Evolutionary conservation across 1,284 basidiomycete genomes (phyloP).

Genomic region (Inonotus obliquus): DNA sequence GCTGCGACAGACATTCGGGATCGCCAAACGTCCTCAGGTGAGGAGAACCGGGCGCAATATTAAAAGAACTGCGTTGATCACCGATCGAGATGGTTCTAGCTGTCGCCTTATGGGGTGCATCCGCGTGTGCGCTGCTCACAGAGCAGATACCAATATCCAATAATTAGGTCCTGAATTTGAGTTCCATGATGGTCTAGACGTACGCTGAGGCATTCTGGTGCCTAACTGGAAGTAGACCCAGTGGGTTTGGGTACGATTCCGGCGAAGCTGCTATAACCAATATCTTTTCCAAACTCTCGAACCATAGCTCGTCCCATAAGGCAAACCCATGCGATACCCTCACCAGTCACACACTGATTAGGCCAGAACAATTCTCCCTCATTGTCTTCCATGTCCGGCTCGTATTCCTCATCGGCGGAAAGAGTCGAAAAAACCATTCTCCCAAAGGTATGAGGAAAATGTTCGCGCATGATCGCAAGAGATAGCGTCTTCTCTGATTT

Average conservation of each 20-base stretch:
- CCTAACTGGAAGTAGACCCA: slow-evolving; percentile 20
- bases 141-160: slow-evolving; percentile 3
- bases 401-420: slow-evolving; percentile 58
- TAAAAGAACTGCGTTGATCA: not conserved
- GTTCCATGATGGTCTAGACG: no score
- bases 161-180: slow-evolving; percentile 2
- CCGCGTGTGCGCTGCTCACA: not conserved
- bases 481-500: slow-evolving; percentile 51
- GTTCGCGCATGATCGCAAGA: slow-evolving; percentile 55
- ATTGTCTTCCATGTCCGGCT: slow-evolving; percentile 75
- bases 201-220: not conserved
- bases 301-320: slow-evolving; percentile 78
- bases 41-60: not conserved
- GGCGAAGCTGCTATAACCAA: slow-evolving; percentile 62
- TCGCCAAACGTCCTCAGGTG: not conserved
- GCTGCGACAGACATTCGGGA: not conserved
- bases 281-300: slow-evolving; percentile 66
- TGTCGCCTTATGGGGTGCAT: not conserved
- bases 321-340: slow-evolving; percentile 76
- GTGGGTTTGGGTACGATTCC: slow-evolving; percentile 66
- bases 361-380: slow-evolving; percentile 80
- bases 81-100: not conserved
- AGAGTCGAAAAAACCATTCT: slow-evolving; percentile 64
- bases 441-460: slow-evolving; percentile 68
- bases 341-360: slow-evolving; percentile 58